Evolutionary conservation across 2,329 filamentous ascomycete genomes (phyloP).

Genomic region (Penicillium sp.): DNA sequence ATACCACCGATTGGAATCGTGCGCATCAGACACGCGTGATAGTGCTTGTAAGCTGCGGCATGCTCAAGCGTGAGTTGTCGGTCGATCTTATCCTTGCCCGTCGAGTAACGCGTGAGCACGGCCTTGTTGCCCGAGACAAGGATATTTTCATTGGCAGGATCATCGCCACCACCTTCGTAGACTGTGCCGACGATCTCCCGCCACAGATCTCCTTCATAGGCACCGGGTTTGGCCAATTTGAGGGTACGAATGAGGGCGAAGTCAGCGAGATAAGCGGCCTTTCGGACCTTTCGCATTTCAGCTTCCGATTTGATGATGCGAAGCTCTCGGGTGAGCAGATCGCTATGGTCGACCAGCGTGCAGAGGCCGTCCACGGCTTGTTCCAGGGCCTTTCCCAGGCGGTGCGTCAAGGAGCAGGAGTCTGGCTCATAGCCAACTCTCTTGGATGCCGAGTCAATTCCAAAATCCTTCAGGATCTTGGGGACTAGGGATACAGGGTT

Average conservation of each 20-base stretch:
- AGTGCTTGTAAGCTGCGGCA: slow-evolving; percentile 38
- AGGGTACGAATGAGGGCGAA: slow-evolving; percentile 38
- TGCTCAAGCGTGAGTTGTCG: slow-evolving; percentile 37
- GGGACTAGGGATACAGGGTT: slow-evolving; percentile 36
- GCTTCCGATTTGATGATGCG: slow-evolving; percentile 37
- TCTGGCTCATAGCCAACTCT: slow-evolving; percentile 39
- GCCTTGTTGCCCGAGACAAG: slow-evolving; percentile 37
- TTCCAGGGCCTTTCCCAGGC: slow-evolving; percentile 33
- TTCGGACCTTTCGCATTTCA: slow-evolving; percentile 31
- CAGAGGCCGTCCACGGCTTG: slow-evolving; percentile 35
- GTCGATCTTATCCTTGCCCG: slow-evolving; percentile 33
- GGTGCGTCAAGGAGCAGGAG: slow-evolving; percentile 39
- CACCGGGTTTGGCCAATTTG: slow-evolving; percentile 38
- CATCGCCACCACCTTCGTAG: slow-evolving; percentile 40
- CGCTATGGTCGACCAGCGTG: slow-evolving; percentile 32
- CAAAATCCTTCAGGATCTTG: slow-evolving; percentile 30
- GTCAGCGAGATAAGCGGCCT: slow-evolving; percentile 37
- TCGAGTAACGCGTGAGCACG: slow-evolving; percentile 36
- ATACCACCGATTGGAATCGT: slow-evolving; percentile 34
- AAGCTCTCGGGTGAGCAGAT: slow-evolving; percentile 33
- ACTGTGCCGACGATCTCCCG: slow-evolving; percentile 37
- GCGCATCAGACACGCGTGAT: slow-evolving; percentile 37
- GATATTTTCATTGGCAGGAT: slow-evolving; percentile 39
- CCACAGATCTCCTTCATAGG: slow-evolving; percentile 40
- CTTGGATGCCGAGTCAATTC: slow-evolving; percentile 31